These are phyloP conservation scores for Coemansia sp. DNA, from an alignment of 192 early-diverging fungal genomes.

Conservation along the genomic window DNA sequence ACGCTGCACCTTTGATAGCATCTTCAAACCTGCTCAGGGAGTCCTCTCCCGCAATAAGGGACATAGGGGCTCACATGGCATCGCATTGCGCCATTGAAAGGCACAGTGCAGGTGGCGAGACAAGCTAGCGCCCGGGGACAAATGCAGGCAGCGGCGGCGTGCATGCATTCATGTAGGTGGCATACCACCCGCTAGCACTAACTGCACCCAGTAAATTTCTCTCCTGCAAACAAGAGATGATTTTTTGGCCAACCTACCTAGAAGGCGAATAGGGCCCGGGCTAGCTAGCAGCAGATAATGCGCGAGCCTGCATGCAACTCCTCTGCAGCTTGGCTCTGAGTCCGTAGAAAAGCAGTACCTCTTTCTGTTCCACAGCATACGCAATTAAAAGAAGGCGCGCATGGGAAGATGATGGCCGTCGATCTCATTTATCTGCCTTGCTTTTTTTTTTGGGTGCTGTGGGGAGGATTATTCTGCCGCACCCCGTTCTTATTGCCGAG, in stretches of 20 bases:
- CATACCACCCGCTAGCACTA: background rate
- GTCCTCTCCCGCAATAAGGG: conserved; percentile 5
- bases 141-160: conserved; percentile 8
- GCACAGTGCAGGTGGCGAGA: background rate
- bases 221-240: conserved; percentile 2
- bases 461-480: background rate
- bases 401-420: conserved; percentile 4
- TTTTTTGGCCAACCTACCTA: background rate
- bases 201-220: conserved; percentile 8
- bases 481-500: background rate
- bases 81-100: conserved; percentile 8
- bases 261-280: background rate
- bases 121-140: conserved; percentile 1
- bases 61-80: conserved; percentile 10
- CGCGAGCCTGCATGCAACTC: background rate
- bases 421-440: conserved; percentile 6
- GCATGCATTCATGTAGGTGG: conserved; percentile 9
- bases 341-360: background rate
- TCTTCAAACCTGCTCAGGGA: conserved; percentile 10
- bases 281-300: conserved; percentile 6
- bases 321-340: background rate
- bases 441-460: background rate
- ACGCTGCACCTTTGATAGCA: background rate
- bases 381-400: conserved; percentile 1
- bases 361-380: background rate